Evolutionary conservation across 495 filamentous ascomycete genomes (phyloP), one percentile per base, ranked within the genome.

Genomic region (Eremomyces bilateralis): DNA sequence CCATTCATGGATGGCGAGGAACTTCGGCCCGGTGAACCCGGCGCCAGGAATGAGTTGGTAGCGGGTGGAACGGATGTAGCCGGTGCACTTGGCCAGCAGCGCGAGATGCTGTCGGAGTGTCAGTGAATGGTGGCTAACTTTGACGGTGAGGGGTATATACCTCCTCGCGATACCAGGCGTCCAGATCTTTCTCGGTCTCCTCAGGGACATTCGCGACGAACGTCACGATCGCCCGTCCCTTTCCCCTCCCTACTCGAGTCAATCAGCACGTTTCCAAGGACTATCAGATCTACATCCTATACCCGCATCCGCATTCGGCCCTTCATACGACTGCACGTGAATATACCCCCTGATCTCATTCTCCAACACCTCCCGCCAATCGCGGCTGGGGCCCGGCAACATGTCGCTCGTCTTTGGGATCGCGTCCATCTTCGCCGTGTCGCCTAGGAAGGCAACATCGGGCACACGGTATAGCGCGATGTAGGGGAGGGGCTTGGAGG

Each of bases 1-100:
- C 20, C 37, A 48, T 37, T 48, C 45, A 25, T 48, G 45, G 36
- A 46, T 20, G 19, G 43, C 45, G 12, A 48, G 29, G 33, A 40
- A 48, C n/a, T 34, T 15, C 21, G 40, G 43, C 29, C 13, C 6
- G n/a, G 22, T 5, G n/a, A n/a, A n/a, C n/a, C n/a, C n/a, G n/a
- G n/a, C n/a, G 1, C 31, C 43, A 28, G 32, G 31, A 8, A 36
- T 4, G 13, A 24, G 31, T 24, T 43, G 36, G 29, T 48, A 46
- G 34, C 45, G 28, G 21, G 45, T 48, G 17, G 45, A 33, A 1
- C 45, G 31, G 10, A 39, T 21, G 20, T 46, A 48, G 4, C 38
- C 44, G 11, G 20, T 20, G 20, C 20, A 33, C 39, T 40, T 46
- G 25, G 30, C 12, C 13, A 48, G 34, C 39, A 46, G 45, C 20